phyloP scores from a whole-genome alignment of 345 rosid species.

The Hibiscus syriacus region DNA sequence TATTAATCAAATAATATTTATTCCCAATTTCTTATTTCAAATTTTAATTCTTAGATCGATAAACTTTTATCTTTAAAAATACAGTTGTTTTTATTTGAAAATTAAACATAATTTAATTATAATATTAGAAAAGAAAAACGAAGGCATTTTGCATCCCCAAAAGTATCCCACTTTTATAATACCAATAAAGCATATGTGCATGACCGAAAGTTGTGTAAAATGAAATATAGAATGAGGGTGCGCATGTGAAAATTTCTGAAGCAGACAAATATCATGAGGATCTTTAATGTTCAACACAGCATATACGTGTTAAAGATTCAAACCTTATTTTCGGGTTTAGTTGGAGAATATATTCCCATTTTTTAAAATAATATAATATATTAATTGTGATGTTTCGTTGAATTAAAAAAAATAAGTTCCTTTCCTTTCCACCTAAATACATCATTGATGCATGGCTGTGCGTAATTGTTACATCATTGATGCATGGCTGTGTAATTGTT shows the following conservation, averaged over 20 bases:
- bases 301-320: constrained; percentile 5
- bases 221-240: background rate
- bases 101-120: too few species aligned
- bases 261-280: constrained; percentile 13
- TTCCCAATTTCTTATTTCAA: too few species aligned
- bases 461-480: background rate
- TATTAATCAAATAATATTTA: too few species aligned
- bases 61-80: too few species aligned
- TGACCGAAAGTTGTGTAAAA: constrained; percentile 4
- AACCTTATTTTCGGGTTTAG: background rate
- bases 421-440: too few species aligned
- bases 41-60: too few species aligned
- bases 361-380: too few species aligned
- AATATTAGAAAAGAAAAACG: background rate
- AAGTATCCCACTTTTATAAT: background rate
- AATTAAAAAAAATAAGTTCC: too few species aligned
- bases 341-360: background rate
- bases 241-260: constrained; percentile 25
- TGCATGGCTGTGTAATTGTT: background rate
- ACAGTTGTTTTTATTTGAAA: too few species aligned
- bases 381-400: background rate
- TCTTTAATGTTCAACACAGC: constrained; percentile 11
- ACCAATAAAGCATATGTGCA: background rate
- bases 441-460: background rate
- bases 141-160: constrained; percentile 10